phyloP scores from a whole-genome alignment of 1,284 basidiomycete species.

The Cystobasidiaceae sp. region DNA sequence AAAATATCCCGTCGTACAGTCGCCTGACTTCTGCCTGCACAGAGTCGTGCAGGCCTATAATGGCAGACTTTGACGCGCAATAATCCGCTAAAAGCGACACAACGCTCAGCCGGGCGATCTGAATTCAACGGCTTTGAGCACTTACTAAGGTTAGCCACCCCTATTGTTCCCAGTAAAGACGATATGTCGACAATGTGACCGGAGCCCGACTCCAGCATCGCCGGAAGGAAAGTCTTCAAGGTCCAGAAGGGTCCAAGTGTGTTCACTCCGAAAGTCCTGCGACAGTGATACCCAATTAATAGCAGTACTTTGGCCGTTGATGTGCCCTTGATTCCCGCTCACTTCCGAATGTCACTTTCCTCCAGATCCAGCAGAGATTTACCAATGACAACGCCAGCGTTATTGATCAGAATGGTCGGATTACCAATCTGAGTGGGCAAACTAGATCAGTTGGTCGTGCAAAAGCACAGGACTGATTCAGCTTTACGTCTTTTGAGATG shows the following conservation, averaged over 20 bases:
- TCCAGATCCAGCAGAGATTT: slow-evolving; percentile 74
- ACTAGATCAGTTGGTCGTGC: not conserved
- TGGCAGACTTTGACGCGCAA: slow-evolving; percentile 77
- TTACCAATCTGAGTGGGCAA: slow-evolving; percentile 61
- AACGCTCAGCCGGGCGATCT: slow-evolving; percentile 60
- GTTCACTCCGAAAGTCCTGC: slow-evolving; percentile 86
- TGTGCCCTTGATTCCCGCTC: slow-evolving; percentile 44
- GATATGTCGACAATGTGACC: slow-evolving; percentile 68
- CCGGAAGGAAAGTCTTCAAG: slow-evolving; percentile 85
- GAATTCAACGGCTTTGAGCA: slow-evolving; percentile 68
- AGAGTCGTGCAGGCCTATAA: slow-evolving; percentile 68
- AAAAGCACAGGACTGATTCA: not conserved
- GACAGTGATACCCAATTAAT: not conserved
- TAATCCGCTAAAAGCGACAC: slow-evolving; percentile 78
- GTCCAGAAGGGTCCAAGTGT: slow-evolving; percentile 84
- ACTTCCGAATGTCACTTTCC: slow-evolving; percentile 74
- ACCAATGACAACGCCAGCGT: slow-evolving; percentile 90
- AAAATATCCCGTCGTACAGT: slow-evolving; percentile 49
- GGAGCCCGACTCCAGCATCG: slow-evolving; percentile 66
- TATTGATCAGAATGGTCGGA: slow-evolving; percentile 87
- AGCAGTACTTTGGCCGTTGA: not conserved
- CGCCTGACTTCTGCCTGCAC: slow-evolving; percentile 77
- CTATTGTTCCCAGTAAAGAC: slow-evolving; percentile 14
- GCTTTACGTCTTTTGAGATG: slow-evolving; percentile 66
- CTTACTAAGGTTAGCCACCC: slow-evolving; percentile 4